Percentiles rank a stretch among this genome's conserved stretches.
Conservation (phyloP, 176 grass and related monocot genomes). For the Avena insularis region DNA sequence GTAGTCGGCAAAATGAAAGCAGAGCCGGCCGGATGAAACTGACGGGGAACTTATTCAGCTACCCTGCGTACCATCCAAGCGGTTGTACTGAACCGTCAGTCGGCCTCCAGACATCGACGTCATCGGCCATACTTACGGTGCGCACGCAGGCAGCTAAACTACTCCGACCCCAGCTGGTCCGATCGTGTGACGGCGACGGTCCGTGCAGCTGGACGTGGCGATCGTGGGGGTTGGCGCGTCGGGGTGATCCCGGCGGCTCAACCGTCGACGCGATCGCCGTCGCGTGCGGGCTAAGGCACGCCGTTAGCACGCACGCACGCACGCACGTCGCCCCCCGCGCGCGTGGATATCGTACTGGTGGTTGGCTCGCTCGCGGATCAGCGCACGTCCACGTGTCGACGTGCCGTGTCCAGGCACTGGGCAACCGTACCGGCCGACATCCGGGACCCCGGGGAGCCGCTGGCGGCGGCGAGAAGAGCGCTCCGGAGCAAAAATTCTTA, state of each 20-base stretch:
- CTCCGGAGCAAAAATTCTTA: neutral
- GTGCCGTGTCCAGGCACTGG: neutral
- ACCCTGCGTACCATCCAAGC: neutral
- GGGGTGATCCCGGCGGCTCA: constrained; percentile 41
- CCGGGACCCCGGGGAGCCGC: neutral
- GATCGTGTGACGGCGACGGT: constrained; percentile 28
- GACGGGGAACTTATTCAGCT: constrained; percentile 20
- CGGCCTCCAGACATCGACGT: neutral
- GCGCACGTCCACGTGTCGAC: neutral
- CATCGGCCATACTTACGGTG: neutral
- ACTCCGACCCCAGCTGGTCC: neutral
- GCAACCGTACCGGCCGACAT: neutral
- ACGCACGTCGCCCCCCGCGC: neutral
- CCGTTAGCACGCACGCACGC: neutral
- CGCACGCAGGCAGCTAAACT: neutral
- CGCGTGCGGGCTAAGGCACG: constrained; percentile 41
- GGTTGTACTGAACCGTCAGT: constrained; percentile 16
- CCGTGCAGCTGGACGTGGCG: constrained; percentile 23
- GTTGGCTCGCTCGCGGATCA: neutral
- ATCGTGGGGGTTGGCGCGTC: constrained; percentile 36
- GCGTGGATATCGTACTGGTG: neutral
- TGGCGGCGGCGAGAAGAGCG: no score
- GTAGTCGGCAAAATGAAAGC: neutral
- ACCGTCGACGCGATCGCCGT: constrained; percentile 31
- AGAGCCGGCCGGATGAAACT: neutral